These are phyloP conservation scores for Leccinellum albellum DNA, from an alignment of 768 basidiomycete genomes.

Conservation along the genomic window DNA sequence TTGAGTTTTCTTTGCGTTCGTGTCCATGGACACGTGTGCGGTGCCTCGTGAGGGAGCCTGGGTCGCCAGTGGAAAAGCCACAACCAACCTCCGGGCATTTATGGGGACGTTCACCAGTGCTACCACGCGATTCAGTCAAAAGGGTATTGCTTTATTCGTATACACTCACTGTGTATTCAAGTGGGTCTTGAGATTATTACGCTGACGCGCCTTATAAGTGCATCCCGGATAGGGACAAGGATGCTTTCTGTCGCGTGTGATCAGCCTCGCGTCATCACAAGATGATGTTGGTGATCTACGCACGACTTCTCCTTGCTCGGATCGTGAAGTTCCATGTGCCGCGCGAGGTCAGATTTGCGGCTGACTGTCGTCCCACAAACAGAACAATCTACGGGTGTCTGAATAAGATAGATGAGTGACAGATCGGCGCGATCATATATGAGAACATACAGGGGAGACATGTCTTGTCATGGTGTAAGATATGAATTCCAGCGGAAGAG, in stretches of 20 bases:
- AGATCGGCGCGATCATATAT: not conserved
- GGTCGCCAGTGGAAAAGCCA: conserved; percentile 11
- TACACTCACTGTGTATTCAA: conserved; percentile 29
- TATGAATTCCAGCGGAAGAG: not conserved
- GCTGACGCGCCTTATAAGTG: conserved; percentile 22
- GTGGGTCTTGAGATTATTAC: conserved; percentile 26
- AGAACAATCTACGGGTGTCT: not conserved
- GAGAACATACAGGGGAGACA: not conserved
- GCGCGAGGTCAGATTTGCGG: conserved; percentile 24
- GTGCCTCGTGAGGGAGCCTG: conserved; percentile 23
- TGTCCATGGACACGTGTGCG: conserved; percentile 18
- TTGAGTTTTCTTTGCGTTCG: conserved; percentile 4
- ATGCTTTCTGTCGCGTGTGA: conserved; percentile 18
- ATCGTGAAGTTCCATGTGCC: conserved; percentile 28
- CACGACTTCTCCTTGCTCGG: conserved; percentile 23
- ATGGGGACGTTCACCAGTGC: conserved; percentile 8
- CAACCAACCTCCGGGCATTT: conserved; percentile 19
- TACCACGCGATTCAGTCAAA: conserved; percentile 7
- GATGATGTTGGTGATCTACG: conserved; percentile 8
- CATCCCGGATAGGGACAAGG: conserved; percentile 22
- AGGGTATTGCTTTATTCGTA: not conserved
- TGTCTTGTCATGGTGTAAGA: not conserved
- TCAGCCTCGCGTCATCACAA: not conserved
- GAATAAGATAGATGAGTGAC: not conserved
- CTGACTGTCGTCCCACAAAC: conserved; percentile 16